Evolutionary conservation across 2,329 filamentous ascomycete genomes (phyloP).

Genomic region (Ophiostoma himal-ulmi): DNA sequence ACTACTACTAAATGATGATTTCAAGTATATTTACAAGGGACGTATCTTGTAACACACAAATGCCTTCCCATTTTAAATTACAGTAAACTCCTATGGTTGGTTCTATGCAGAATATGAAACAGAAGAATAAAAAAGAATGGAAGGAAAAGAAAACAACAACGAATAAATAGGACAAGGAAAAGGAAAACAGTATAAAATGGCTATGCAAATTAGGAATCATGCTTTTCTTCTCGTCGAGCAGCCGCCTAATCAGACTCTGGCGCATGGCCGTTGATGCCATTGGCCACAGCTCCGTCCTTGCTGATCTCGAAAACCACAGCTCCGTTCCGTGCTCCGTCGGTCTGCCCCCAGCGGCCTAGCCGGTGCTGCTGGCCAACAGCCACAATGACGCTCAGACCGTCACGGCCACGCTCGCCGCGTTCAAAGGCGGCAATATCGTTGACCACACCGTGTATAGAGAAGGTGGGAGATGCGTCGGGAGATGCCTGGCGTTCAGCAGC

Average conservation of each 20-base stretch:
- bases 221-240: constrained; percentile 14
- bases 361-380: constrained; percentile 82
- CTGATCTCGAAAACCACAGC: constrained; percentile 78
- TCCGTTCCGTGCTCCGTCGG: constrained; percentile 64
- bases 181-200: constrained; percentile 13
- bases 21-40: neutral
- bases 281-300: constrained; percentile 3
- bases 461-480: constrained; percentile 18
- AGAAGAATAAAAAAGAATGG: neutral
- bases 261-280: constrained; percentile 20
- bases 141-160: neutral
- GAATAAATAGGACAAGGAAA: constrained; percentile 1
- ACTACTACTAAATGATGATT: neutral
- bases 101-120: constrained; percentile 3
- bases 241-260: constrained; percentile 19
- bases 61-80: constrained; percentile 12
- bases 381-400: constrained; percentile 77
- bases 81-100: constrained; percentile 7
- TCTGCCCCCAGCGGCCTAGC: constrained; percentile 72
- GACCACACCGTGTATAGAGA: constrained; percentile 57
- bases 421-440: constrained; percentile 89
- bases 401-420: constrained; percentile 66
- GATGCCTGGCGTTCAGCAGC: constrained; percentile 14
- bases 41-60: neutral
- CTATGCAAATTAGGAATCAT: constrained; percentile 18